These are phyloP conservation scores for Thelonectria olida DNA, from an alignment of 2,329 filamentous ascomycete species.

Conservation along the genomic window DNA sequence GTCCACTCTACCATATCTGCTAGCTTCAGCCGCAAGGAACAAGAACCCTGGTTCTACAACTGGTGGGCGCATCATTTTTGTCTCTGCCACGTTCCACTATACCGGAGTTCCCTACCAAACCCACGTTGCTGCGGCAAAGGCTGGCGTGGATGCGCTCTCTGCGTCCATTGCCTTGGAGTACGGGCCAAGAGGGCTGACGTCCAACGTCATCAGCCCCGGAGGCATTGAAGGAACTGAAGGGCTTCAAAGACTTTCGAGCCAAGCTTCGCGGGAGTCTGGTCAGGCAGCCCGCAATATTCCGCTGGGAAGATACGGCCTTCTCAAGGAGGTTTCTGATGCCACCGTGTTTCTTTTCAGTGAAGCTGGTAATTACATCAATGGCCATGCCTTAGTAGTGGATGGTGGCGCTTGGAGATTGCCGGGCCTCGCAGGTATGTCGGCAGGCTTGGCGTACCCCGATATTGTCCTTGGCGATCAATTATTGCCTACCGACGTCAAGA, in stretches of 20 bases:
- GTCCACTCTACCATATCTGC: neutral
- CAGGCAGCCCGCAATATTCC: neutral
- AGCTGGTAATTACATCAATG: slow-evolving; percentile 10
- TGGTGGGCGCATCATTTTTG: slow-evolving; percentile 9
- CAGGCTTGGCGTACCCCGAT: no score
- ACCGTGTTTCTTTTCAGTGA: slow-evolving; percentile 13
- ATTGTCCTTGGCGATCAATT: no score
- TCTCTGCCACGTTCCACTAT: slow-evolving; percentile 16
- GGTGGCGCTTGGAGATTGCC: slow-evolving; percentile 29
- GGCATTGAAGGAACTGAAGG: slow-evolving; percentile 3
- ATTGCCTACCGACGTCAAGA: no score
- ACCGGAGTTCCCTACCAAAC: slow-evolving; percentile 14
- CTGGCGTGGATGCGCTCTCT: slow-evolving; percentile 12
- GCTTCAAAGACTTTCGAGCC: neutral
- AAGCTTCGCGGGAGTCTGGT: neutral
- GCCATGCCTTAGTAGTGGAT: slow-evolving; percentile 1
- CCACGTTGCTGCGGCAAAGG: slow-evolving; percentile 3
- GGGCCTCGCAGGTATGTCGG: no score
- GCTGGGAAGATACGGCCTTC: neutral
- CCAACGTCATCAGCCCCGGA: slow-evolving; percentile 10
- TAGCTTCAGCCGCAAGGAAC: neutral
- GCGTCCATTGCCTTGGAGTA: neutral
- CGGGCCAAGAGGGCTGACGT: slow-evolving; percentile 9
- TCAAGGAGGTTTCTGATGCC: slow-evolving; percentile 11
- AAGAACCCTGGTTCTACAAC: neutral